Percentiles rank a stretch among this genome's conserved stretches.
phyloP scores from a whole-genome alignment of 1,284 basidiomycete species.

The Tylopilus sp. region DNA sequence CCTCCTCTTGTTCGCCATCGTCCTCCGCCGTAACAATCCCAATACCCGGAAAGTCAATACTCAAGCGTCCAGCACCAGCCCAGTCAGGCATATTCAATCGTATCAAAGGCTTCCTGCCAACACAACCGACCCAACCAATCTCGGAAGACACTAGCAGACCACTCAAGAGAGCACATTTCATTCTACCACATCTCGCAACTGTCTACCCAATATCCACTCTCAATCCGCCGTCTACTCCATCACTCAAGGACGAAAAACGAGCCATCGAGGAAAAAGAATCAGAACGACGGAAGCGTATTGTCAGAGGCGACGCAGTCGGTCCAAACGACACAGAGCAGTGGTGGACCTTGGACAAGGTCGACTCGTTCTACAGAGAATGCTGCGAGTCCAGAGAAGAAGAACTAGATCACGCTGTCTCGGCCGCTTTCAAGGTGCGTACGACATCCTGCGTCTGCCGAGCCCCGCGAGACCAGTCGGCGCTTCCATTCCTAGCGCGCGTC shows the following conservation, averaged over 20 bases:
- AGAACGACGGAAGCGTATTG: constrained; percentile 58
- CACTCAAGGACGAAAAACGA: constrained; percentile 70
- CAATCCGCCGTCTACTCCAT: constrained; percentile 74
- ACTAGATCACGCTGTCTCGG: constrained; percentile 61
- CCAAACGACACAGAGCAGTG: constrained; percentile 50
- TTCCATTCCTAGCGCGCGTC: constrained; percentile 45
- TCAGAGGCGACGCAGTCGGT: constrained; percentile 50
- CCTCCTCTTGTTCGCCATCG: constrained; percentile 52
- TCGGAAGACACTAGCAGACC: constrained; percentile 46
- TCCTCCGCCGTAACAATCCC: constrained; percentile 74
- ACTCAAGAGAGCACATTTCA: constrained; percentile 82
- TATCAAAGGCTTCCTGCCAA: constrained; percentile 44
- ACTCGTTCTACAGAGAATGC: constrained; percentile 77
- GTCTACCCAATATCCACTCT: constrained; percentile 82
- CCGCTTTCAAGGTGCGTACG: constrained; percentile 57
- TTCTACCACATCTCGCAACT: constrained; percentile 75
- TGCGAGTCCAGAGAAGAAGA: constrained; percentile 73
- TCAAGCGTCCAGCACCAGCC: constrained; percentile 70
- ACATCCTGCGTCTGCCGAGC: constrained; percentile 18
- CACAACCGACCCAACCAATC: constrained; percentile 20
- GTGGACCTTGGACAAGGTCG: constrained; percentile 81
- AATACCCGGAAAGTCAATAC: constrained; percentile 71
- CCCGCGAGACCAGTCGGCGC: constrained; percentile 5
- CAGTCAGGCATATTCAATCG: constrained; percentile 71
- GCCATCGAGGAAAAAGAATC: constrained; percentile 64